Evolutionary conservation across 2,329 filamentous ascomycete species (phyloP), one percentile per base, ranked within the genome.

Genomic region (Aspergillus brunneoviolaceus): DNA sequence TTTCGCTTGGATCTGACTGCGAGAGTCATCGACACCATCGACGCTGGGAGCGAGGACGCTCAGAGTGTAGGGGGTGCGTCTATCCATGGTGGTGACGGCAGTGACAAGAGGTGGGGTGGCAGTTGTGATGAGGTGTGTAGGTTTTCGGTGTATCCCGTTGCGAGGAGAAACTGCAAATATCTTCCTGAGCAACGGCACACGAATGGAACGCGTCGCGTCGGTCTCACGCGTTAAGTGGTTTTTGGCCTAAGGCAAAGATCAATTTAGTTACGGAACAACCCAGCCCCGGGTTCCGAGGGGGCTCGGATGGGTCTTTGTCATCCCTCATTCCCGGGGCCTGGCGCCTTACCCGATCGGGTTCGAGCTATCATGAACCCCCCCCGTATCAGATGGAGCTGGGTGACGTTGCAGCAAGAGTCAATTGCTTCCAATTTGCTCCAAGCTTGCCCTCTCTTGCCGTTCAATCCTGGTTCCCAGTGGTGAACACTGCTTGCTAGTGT

Each of bases 11-110:
- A 93, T 82, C 71, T 91, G 86, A 27, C 86, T 82, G 60, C 89
- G 84, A 59, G 85, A 88, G 72, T 93, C 89, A 66, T 88, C 85
- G 61, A 81, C 84, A 47, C 87, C 85, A 69, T 87, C 85, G 63
- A 84, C 84, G 66, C 84, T 86, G 59, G 87, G 84, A 67, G 87
- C 86, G 69, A 91, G 92, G 63, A 97, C 88, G 71, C 89, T 93
- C 68, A 94, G 83, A 4, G 92, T 89, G 77, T 93, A 97, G 54
- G 92, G 87, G 63, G 91, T 92, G 80, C 91, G 90, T 71, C 89
- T 86, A 83, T 99, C 94, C 91, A 96, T 96, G 48, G 67, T 67
- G 66, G 61, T 63, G 65, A 64, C 58, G 63, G 63, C 60, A 56
- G 59, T 45, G 53, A 53, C 55, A 58, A 59, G 57, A 27, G 51